A percentile compares a stretch with the other conserved stretches of the same genome.
Conservation (phyloP, 805 yeast species). For the Saccharomycopsis sp. region DNA sequence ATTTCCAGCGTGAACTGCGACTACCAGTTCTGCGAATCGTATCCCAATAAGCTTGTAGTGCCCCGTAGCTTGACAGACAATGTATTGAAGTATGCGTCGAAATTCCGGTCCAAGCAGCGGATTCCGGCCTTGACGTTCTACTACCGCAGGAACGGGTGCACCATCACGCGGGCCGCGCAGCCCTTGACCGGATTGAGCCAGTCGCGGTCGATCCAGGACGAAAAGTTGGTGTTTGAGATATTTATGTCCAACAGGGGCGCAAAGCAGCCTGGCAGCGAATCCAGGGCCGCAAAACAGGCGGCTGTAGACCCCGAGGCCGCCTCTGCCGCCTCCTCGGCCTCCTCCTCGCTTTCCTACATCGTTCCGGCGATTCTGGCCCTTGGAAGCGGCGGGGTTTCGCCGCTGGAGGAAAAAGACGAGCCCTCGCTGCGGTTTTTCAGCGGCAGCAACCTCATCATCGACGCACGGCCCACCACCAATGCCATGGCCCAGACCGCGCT, state of each 20-base stretch:
- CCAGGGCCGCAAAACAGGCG: no score
- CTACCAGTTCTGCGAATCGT: slow-evolving; percentile 65
- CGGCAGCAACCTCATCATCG: slow-evolving; percentile 67
- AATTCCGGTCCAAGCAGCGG: slow-evolving; percentile 77
- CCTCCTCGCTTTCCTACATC: background rate
- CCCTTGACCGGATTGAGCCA: slow-evolving; percentile 90
- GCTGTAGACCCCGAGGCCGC: slow-evolving; percentile 1
- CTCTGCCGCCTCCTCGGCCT: background rate
- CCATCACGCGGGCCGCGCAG: slow-evolving; percentile 86
- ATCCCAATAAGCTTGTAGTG: slow-evolving; percentile 61
- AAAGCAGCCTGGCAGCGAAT: slow-evolving; percentile 4
- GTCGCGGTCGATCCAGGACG: slow-evolving; percentile 86
- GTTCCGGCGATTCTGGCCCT: background rate
- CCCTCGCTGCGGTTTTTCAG: slow-evolving; percentile 26
- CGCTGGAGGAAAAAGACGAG: slow-evolving; percentile 23
- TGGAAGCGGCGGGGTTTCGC: background rate
- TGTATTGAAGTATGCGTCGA: slow-evolving; percentile 74
- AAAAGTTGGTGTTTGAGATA: slow-evolving; percentile 66
- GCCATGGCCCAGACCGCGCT: slow-evolving; percentile 95
- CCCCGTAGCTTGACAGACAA: slow-evolving; percentile 79
- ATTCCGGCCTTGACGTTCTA: slow-evolving; percentile 78
- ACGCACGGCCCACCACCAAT: slow-evolving; percentile 87
- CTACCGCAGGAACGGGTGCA: slow-evolving; percentile 60
- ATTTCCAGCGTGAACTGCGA: slow-evolving; percentile 54
- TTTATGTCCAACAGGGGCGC: slow-evolving; percentile 49